Conservation (phyloP, 441 rosid genomes). For the Geranium incanum region DNA sequence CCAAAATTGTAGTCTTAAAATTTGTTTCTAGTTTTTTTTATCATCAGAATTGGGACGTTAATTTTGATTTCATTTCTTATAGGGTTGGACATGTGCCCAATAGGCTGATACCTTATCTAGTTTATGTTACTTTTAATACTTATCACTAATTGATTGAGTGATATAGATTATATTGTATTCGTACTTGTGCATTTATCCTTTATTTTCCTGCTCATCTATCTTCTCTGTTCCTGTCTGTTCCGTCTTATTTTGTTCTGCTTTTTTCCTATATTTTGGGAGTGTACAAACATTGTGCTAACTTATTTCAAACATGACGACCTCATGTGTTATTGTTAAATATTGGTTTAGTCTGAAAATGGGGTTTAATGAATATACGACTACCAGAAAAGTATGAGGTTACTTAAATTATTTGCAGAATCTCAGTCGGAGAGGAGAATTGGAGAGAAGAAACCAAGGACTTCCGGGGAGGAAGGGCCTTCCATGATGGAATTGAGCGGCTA, state of each 20-base stretch:
- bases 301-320: not conserved
- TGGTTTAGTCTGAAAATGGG: slow-evolving; percentile 2
- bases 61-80: not conserved
- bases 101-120: not conserved
- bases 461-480: slow-evolving; percentile 64
- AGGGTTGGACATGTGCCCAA: not conserved
- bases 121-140: not conserved
- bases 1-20: not conserved
- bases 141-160: not conserved
- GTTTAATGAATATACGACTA: not conserved
- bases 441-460: slow-evolving; percentile 70
- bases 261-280: not conserved
- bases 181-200: not conserved
- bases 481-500: slow-evolving; percentile 75
- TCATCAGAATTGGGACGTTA: not conserved
- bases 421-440: slow-evolving; percentile 78
- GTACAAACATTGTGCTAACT: not conserved
- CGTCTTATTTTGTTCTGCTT: too few relatives aligned
- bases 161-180: not conserved
- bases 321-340: slow-evolving; percentile 4
- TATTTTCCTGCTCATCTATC: not conserved
- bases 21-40: not conserved
- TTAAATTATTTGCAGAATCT: slow-evolving; percentile 38
- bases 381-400: slow-evolving; percentile 13
- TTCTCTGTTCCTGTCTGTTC: not conserved